Percentiles rank a stretch among this genome's conserved stretches.
Evolutionary conservation across 257 asterid species (phyloP).

Genomic region (Knoxia roxburghii): DNA sequence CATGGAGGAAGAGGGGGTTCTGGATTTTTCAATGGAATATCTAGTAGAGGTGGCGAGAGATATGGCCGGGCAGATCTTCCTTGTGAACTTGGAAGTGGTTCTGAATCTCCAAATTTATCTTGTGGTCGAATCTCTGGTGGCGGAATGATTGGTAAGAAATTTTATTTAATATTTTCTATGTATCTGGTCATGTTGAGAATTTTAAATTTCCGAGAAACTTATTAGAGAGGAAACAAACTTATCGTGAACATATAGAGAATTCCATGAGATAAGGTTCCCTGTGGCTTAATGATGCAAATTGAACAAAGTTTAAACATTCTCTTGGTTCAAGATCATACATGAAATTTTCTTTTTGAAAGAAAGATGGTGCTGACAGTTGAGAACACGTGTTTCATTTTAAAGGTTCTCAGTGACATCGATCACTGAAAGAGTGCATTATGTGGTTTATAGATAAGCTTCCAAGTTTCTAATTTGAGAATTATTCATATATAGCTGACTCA

Average conservation of each 20-base stretch:
- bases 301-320: neutral
- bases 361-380: too few species aligned
- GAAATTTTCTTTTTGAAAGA: too few species aligned
- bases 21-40: slow-evolving; percentile 62
- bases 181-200: neutral
- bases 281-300: neutral
- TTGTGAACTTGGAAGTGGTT: slow-evolving; percentile 94
- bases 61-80: slow-evolving; percentile 93
- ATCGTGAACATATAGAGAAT: neutral
- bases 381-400: neutral
- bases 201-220: neutral
- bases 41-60: slow-evolving; percentile 72
- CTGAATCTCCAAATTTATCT: slow-evolving; percentile 59
- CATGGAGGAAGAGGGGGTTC: slow-evolving; percentile 99
- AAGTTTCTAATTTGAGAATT: neutral
- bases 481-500: neutral
- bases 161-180: neutral
- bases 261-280: neutral
- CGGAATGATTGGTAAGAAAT: slow-evolving; percentile 71
- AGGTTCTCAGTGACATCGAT: neutral
- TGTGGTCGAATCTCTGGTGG: slow-evolving; percentile 84
- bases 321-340: neutral
- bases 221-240: neutral
- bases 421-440: neutral
- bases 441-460: neutral